phyloP scores from a whole-genome alignment of 148 eudicot genomes.

The Diospyros lotus region DNA sequence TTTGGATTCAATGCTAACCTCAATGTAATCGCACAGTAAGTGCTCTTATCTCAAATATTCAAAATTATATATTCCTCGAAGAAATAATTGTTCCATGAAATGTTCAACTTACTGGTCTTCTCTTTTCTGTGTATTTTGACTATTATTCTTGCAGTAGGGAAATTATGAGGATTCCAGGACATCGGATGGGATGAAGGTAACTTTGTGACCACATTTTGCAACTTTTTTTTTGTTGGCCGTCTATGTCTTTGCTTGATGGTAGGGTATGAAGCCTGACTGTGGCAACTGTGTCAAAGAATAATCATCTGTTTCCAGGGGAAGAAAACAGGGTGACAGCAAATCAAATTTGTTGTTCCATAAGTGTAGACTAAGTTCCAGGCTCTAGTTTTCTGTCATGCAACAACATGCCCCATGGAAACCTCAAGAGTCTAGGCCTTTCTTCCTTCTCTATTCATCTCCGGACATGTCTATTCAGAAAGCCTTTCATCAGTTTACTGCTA shows the following conservation, averaged over 20 bases:
- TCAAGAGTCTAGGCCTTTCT: not conserved
- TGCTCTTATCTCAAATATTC: too few relatives aligned
- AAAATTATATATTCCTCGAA: too few relatives aligned
- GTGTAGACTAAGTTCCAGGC: not conserved
- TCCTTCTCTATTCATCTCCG: not conserved
- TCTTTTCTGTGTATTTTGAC: not conserved
- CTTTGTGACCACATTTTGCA: not conserved
- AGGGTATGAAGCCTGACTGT: not conserved
- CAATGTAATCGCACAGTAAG: too few relatives aligned
- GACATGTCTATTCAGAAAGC: not conserved
- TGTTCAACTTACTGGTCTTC: not conserved
- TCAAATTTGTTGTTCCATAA: too few relatives aligned
- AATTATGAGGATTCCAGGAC: not conserved
- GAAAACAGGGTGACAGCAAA: too few relatives aligned
- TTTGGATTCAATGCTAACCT: too few relatives aligned
- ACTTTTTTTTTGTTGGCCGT: not conserved
- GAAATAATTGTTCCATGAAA: not conserved
- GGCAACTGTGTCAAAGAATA: too few relatives aligned
- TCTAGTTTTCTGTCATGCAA: not conserved
- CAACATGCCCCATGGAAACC: not conserved
- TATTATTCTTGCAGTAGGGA: not conserved
- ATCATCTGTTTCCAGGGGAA: too few relatives aligned
- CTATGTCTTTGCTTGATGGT: not conserved
- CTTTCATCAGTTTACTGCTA: too few relatives aligned
- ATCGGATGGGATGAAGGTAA: not conserved